phyloP scores from a whole-genome alignment of 345 rosid genomes.

The Ricinus communis region DNA sequence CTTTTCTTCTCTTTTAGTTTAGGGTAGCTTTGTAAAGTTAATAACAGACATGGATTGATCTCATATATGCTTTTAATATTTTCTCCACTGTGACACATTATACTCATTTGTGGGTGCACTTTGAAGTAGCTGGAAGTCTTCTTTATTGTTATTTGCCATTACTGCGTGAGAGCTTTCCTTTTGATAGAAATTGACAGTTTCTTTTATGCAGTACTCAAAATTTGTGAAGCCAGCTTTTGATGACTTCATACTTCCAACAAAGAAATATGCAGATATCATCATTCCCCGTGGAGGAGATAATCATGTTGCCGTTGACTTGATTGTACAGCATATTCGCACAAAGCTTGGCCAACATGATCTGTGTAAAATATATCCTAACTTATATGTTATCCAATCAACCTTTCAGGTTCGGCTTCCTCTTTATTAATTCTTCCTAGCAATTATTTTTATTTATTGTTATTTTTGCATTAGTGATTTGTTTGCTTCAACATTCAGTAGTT shows the following conservation, averaged over 20 bases:
- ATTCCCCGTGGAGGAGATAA: constrained; percentile 99
- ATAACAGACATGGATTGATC: not conserved
- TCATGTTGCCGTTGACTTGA: constrained; percentile 96
- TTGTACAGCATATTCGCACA: constrained; percentile 95
- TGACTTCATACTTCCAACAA: constrained; percentile 98
- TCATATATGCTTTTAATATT: not conserved
- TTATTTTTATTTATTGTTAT: not conserved
- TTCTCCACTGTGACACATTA: not conserved
- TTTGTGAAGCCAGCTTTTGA: constrained; percentile 99
- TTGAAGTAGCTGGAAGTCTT: not conserved
- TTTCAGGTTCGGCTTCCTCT: constrained; percentile 67
- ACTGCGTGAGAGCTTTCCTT: not conserved
- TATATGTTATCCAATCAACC: constrained; percentile 91
- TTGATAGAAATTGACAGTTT: constrained; percentile 14
- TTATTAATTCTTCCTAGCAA: constrained; percentile 1
- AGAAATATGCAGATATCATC: constrained; percentile 95
- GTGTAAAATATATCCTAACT: constrained; percentile 95
- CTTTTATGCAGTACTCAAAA: constrained; percentile 86
- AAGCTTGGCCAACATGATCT: constrained; percentile 98
- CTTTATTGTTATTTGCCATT: not conserved
- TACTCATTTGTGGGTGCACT: not conserved
- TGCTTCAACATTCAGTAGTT: not conserved
- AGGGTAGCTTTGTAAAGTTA: too few relatives aligned
- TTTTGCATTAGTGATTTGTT: not conserved
- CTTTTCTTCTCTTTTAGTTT: too few relatives aligned